These are phyloP conservation scores for Yamadazyma scolyti DNA, from an alignment of 805 yeast genomes.

Conservation along the genomic window DNA sequence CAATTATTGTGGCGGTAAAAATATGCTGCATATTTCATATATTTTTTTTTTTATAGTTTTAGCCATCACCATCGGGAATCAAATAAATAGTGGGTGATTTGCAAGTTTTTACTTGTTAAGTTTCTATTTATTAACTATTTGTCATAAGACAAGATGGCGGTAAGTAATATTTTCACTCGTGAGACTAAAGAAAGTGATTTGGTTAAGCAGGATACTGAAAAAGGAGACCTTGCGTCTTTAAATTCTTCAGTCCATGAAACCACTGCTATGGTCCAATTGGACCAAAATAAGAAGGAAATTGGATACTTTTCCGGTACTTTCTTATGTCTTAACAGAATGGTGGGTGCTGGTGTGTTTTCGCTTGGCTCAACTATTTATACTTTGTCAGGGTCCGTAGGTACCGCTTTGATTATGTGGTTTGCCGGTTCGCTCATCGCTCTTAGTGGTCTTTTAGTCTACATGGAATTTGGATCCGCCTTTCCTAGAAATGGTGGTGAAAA, in stretches of 20 bases:
- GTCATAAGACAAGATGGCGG: slow-evolving; percentile 1
- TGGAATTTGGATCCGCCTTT: slow-evolving; percentile 75
- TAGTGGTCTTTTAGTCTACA: slow-evolving; percentile 56
- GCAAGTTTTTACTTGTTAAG: too few relatives aligned
- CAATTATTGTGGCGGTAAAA: too few relatives aligned
- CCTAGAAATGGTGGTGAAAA: slow-evolving; percentile 87
- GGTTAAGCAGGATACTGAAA: slow-evolving; percentile 1
- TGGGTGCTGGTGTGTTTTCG: slow-evolving; percentile 72
- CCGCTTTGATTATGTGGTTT: slow-evolving; percentile 68
- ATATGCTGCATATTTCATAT: too few relatives aligned
- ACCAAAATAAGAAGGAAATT: slow-evolving; percentile 41
- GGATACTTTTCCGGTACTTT: slow-evolving; percentile 44
- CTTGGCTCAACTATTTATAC: slow-evolving; percentile 62
- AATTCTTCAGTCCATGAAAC: slow-evolving; percentile 13
- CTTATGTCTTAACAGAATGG: slow-evolving; percentile 62
- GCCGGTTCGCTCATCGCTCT: slow-evolving; percentile 69
- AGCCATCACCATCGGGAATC: too few relatives aligned
- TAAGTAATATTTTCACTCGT: not conserved
- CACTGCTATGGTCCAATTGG: slow-evolving; percentile 34
- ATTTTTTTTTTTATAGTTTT: too few relatives aligned
- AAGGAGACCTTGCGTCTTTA: slow-evolving; percentile 3
- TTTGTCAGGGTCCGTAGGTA: slow-evolving; percentile 67
- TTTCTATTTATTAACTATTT: too few relatives aligned
- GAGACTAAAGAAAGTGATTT: not conserved
- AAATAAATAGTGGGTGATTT: too few relatives aligned